Evolutionary conservation across 805 yeast genomes (phyloP), one percentile per base, ranked within the genome.

Genomic region (Scheffersomyces coipomensis): DNA sequence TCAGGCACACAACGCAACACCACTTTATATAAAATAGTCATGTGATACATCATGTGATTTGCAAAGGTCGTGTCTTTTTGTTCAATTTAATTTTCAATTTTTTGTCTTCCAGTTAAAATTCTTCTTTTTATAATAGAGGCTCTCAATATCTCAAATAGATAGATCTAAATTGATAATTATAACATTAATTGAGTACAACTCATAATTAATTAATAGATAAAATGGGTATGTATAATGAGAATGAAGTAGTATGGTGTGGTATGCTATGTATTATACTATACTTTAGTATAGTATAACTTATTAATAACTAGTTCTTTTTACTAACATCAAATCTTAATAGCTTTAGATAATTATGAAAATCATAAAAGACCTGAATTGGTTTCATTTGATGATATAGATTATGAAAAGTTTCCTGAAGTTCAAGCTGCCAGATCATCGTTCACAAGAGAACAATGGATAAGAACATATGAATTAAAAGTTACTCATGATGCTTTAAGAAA

Each of bases 311-410:
- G n/a, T n/a, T n/a, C n/a, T n/a, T 12, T 18, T n/a, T 39, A 35
- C 43, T 39, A 39, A 39, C 43, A 26, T 11, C 25, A 5, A 3
- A n/a, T 8, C n/a, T 8, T 17, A 40, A 40, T 29, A 55, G 63
- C 54, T 33, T 54, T 62, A 44, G 58, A 56, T 38, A 53, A 55
- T 42, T 68, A 69, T 56, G 63, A 52, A 25, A 53, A 64, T 51
- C 80, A 75, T 56, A 60, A 60, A 48, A 70, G 79, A 62, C 82
- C 87, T 32, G 87, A 83, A 52, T 73, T 78, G 52, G 91, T 85
- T 39, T 86, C 95, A 31, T 87, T 86, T 56, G 95, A 87, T 64
- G 86, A 82, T 47, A 85, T 87, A 48, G 85, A 85, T 67, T 87
- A 87, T 64, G 75, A 75, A 52, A 79, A 85, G 62, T 72, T 74